These are phyloP conservation scores for Globisporangium nagaii DNA, from an alignment of 352 stramenopile genomes.

Conservation along the genomic window DNA sequence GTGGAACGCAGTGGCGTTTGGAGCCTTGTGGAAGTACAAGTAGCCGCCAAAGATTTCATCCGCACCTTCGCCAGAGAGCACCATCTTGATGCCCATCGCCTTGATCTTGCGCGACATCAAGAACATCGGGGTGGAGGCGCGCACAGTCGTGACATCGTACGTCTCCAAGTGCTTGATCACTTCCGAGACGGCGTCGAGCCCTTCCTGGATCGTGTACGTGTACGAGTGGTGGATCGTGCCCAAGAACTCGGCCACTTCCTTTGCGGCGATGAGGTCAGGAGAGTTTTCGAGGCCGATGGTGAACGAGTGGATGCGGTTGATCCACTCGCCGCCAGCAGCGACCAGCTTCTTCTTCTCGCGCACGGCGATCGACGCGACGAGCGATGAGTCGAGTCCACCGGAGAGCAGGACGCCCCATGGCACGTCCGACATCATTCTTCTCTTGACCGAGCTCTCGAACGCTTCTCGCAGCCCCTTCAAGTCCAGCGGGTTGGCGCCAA, in stretches of 20 bases:
- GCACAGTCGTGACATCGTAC: slow-evolving; percentile 98
- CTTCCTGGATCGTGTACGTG: slow-evolving; percentile 98
- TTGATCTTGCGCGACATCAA: slow-evolving; percentile 99
- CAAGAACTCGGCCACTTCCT: slow-evolving; percentile 96
- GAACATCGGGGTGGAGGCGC: slow-evolving; percentile 99
- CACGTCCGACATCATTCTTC: slow-evolving; percentile 99
- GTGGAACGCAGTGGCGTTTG: slow-evolving; percentile 91
- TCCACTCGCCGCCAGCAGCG: slow-evolving; percentile 72
- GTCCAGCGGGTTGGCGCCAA: slow-evolving; percentile 62
- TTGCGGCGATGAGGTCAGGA: slow-evolving; percentile 94
- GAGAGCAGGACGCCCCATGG: slow-evolving; percentile 98
- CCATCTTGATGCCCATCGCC: slow-evolving; percentile 99
- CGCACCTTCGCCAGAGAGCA: slow-evolving; percentile 96
- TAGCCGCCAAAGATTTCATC: slow-evolving; percentile 99
- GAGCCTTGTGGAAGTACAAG: slow-evolving; percentile 99
- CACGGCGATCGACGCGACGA: slow-evolving; percentile 96
- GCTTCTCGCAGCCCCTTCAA: slow-evolving; percentile 74
- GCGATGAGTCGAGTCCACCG: slow-evolving; percentile 96
- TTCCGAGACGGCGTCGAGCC: slow-evolving; percentile 95
- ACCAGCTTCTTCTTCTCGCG: slow-evolving; percentile 89
- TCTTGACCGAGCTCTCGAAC: slow-evolving; percentile 94
- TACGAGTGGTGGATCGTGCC: slow-evolving; percentile 98
- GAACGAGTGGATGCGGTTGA: slow-evolving; percentile 97
- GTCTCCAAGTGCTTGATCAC: slow-evolving; percentile 98
- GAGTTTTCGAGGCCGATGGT: slow-evolving; percentile 96